Evolutionary conservation across 2,329 filamentous ascomycete species (phyloP), one percentile per base, ranked within the genome.

Genomic region (Rachicladosporium sp.): DNA sequence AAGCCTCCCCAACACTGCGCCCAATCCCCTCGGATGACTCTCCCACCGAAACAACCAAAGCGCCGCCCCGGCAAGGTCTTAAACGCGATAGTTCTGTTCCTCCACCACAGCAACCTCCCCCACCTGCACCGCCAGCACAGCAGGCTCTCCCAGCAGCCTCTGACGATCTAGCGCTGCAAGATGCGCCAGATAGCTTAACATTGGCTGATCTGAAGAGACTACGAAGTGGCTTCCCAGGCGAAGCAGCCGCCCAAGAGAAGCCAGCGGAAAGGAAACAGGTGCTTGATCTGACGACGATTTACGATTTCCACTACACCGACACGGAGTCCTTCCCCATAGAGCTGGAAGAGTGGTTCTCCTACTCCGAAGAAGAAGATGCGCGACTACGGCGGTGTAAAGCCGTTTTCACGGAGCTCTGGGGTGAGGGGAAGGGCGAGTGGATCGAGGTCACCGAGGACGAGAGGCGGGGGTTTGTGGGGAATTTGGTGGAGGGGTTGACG

Each of bases 321-420:
- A 62, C 67, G 6, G 64, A 68, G 11, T 63, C 60, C 1, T 80
- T 93, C 51, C 77, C 83, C 11, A 85, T 91, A 47, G 91, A 98
- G 66, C 71, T 98, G 35, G 86, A 96, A 57, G 91, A 98, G 64
- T 98, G 91, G 91, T 98, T 98, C 62, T 78, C 81, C 38, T 95
- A 96, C 62, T 82, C 82, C 51, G 79, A 86, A 46, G 82, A 83
- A 61, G 88, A 96, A 57, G 83, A 84, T 64, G 73, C 80, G 35
- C 80, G 88, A 53, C 68, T 95, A 36, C 73, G 82, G 38, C 75
- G 79, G 38, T 80, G 83, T 12, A 83, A 84, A 54, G 70, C 76
- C 30, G 78, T 80, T 2, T 96, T 93, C 55, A 76, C 87, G 47
- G 74, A 76, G 56, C 74, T 80, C 54, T 94, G 84, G 84, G 55